Conservation (phyloP, 169 alveolate species). For the Plasmodium chabaudi region DNA sequence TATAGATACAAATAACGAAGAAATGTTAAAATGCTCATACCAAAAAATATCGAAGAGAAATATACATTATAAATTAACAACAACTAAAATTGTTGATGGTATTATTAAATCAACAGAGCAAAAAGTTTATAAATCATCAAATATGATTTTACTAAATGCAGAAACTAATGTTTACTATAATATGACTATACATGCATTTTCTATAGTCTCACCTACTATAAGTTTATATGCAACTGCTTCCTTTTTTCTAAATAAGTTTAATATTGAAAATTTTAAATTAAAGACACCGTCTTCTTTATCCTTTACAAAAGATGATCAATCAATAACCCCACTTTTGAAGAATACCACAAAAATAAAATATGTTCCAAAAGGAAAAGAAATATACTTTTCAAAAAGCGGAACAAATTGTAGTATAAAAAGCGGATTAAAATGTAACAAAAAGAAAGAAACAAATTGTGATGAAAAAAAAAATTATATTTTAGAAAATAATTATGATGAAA, state of each 20-base stretch:
- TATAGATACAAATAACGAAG: conserved; percentile 63
- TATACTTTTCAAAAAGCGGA: not conserved
- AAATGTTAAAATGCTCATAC: conserved; percentile 32
- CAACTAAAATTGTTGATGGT: conserved; percentile 61
- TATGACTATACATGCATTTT: conserved; percentile 64
- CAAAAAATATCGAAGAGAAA: conserved; percentile 47
- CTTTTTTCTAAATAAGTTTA: conserved; percentile 42
- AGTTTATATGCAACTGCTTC: conserved; percentile 63
- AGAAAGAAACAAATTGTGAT: not conserved
- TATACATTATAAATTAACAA: conserved; percentile 56
- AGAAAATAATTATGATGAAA: conserved; percentile 4
- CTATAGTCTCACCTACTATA: conserved; percentile 23
- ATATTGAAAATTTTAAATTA: conserved; percentile 42
- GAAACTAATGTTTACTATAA: conserved; percentile 68
- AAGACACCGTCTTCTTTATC: conserved; percentile 56
- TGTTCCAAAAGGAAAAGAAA: not conserved
- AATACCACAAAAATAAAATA: not conserved
- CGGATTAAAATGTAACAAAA: not conserved
- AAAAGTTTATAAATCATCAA: conserved; percentile 62
- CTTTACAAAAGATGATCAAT: conserved; percentile 14
- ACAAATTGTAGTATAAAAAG: not conserved
- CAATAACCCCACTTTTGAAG: conserved; percentile 2
- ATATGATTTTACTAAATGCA: conserved; percentile 66
- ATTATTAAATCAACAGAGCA: conserved; percentile 70
- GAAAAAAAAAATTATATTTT: not conserved